These are phyloP conservation scores for Echinosophora koreensis DNA, from an alignment of 306 rosid species.

Conservation along the genomic window DNA sequence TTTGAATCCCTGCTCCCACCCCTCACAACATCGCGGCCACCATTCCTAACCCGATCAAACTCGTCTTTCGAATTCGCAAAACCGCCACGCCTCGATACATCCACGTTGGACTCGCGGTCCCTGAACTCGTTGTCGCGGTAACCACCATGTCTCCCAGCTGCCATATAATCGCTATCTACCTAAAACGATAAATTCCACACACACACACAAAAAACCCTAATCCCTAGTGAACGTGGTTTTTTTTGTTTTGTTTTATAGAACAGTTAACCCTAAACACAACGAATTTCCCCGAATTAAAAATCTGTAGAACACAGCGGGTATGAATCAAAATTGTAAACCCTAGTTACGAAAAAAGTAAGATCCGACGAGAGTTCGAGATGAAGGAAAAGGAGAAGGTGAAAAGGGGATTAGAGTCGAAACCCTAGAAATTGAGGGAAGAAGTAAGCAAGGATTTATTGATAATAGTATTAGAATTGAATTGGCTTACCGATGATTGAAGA, in stretches of 20 bases:
- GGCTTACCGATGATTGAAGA: conserved; percentile 38
- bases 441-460: not conserved
- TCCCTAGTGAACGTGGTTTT: conserved; percentile 17
- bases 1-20: conserved; percentile 62
- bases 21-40: conserved; percentile 60
- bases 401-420: conserved; percentile 48
- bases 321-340: conserved; percentile 37
- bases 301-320: not conserved
- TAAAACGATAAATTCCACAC: conserved; percentile 29
- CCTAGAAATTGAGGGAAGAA: conserved; percentile 52
- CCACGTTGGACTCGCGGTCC: conserved; percentile 77
- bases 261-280: conserved; percentile 54
- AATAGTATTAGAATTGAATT: conserved; percentile 29
- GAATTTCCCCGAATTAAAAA: conserved; percentile 19
- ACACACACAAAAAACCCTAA: conserved; percentile 40
- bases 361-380: conserved; percentile 39
- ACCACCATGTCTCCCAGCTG: conserved; percentile 90
- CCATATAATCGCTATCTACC: conserved; percentile 58
- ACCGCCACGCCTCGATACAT: conserved; percentile 54
- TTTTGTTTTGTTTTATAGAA: conserved; percentile 37
- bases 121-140: conserved; percentile 77
- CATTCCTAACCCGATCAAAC: conserved; percentile 64
- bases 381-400: conserved; percentile 2
- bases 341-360: conserved; percentile 39
- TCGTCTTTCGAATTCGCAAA: conserved; percentile 66